A percentile compares a stretch with the other conserved stretches of the same genome.
Conservation (phyloP, 495 filamentous ascomycete species). For the Hypomontagnella monticulosa region DNA sequence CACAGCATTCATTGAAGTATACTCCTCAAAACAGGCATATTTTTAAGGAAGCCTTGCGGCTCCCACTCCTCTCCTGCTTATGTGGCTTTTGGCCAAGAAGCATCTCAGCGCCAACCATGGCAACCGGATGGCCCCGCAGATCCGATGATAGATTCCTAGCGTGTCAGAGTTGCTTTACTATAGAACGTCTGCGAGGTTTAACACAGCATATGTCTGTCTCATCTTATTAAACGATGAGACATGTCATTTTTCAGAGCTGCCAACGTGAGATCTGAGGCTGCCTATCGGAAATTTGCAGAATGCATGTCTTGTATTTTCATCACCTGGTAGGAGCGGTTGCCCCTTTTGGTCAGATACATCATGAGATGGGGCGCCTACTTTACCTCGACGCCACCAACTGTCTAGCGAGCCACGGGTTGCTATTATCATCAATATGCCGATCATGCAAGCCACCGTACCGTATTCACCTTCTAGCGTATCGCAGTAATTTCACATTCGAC, state of each 20-base stretch:
- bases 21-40: background rate
- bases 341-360: constrained; percentile 36
- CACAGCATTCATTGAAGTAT: background rate
- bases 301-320: constrained; percentile 40
- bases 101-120: constrained; percentile 1
- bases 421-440: constrained; percentile 14
- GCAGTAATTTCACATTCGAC: background rate
- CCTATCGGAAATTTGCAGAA: constrained; percentile 41
- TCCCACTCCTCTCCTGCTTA: background rate
- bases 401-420: constrained; percentile 1
- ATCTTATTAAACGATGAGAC: constrained; percentile 40
- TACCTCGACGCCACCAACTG: constrained; percentile 20
- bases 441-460: background rate
- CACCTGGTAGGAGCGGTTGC: constrained; percentile 26
- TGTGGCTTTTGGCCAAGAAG: constrained; percentile 13
- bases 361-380: constrained; percentile 11
- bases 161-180: constrained; percentile 14
- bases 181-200: constrained; percentile 16
- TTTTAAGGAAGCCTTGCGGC: background rate
- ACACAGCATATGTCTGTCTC: constrained; percentile 32
- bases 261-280: constrained; percentile 40
- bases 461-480: constrained; percentile 5
- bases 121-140: constrained; percentile 17
- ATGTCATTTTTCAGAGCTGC: constrained; percentile 37
- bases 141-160: constrained; percentile 29